Base-by-base conservation (phyloP, 805 yeast genomes). In the Sugiyamaella americana region DNA sequence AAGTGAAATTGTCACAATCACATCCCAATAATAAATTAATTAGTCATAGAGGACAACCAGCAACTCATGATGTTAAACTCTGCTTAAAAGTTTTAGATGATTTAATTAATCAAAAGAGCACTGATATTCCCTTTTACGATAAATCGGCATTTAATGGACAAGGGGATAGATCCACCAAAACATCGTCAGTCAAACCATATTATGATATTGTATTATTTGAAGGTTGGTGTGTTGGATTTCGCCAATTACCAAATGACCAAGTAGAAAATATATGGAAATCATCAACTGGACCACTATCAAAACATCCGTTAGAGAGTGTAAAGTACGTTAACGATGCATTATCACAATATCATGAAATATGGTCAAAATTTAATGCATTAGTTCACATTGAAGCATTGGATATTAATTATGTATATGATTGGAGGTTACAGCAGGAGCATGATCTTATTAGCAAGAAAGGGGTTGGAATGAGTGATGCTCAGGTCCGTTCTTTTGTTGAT, bases 151-250 rank as follows among this genome's bases (percentile, higher is more conserved):
- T 68, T 56, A 42, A 58, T 19, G 98, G 98, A 0, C 74, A 74
- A 46, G 98, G 98, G 3, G 98, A 91, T 63, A 69, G 98, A 44
- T 55, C 62, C 4, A 78, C 82, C 82, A 55, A 55, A 2, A 46
- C 56, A 2, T 17, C 17, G 18, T 16, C 13, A 16, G 61, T 65
- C 3, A 36, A 36, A 10, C 53, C 58, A 1, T 74, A 75, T 1
- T 69, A 78, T 2, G 87, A 84, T 56, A 74, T 88, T 2, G 73
- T 91, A 2, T 63, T 91, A 1, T 71, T 93, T 36, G 98, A 91
- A 65, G 98, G 98, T 3, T 91, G 98, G 98, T 87, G 89, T 67
- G 74, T 79, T 20, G 98, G 98, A 1, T 91, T 79, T 60, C 51
- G 60, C 3, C 71, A 83, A 1, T 53, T 75, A 17, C 53, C 63